These are phyloP conservation scores for Arthrinium puccinioides DNA, from an alignment of 2,329 filamentous ascomycete genomes.

Conservation along the genomic window DNA sequence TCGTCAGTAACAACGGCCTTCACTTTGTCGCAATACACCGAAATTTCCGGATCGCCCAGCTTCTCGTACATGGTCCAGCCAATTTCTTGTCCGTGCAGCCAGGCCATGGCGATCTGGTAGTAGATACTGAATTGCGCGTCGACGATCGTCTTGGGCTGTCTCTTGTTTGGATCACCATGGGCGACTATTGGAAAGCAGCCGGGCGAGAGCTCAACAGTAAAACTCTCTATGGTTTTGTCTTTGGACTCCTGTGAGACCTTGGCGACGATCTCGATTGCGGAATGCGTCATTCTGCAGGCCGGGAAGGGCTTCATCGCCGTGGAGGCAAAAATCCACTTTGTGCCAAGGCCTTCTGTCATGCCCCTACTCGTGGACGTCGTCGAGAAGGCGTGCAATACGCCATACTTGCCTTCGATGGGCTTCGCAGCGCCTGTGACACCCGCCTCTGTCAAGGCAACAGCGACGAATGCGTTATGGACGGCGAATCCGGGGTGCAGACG, in stretches of 20 bases:
- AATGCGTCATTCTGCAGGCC: slow-evolving; percentile 19
- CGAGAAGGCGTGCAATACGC: slow-evolving; percentile 15
- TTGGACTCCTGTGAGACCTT: slow-evolving; percentile 7
- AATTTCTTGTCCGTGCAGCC: slow-evolving; percentile 14
- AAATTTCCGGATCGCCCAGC: slow-evolving; percentile 12
- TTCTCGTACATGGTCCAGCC: slow-evolving; percentile 18
- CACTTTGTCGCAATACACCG: slow-evolving; percentile 12
- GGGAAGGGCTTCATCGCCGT: slow-evolving; percentile 19
- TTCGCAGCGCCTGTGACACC: slow-evolving; percentile 15
- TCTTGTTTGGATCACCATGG: slow-evolving; percentile 13
- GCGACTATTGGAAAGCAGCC: slow-evolving; percentile 15
- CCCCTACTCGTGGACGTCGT: slow-evolving; percentile 9
- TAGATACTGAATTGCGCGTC: slow-evolving; percentile 22
- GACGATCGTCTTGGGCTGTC: slow-evolving; percentile 16
- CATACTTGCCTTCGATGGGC: slow-evolving; percentile 15
- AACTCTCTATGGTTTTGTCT: slow-evolving; percentile 7
- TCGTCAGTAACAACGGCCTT: slow-evolving; percentile 9
- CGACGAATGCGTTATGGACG: slow-evolving; percentile 19
- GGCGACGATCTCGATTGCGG: slow-evolving; percentile 18
- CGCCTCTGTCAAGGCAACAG: slow-evolving; percentile 15
- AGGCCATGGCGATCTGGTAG: slow-evolving; percentile 19
- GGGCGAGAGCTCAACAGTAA: slow-evolving; percentile 13
- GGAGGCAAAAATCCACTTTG: slow-evolving; percentile 13
- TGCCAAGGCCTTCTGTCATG: slow-evolving; percentile 11
- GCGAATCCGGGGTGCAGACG: slow-evolving; percentile 20